A percentile compares a stretch with the other conserved stretches of the same genome.
Evolutionary conservation across 1,284 basidiomycete genomes (phyloP).

Genomic region (Ganoderma sp.): DNA sequence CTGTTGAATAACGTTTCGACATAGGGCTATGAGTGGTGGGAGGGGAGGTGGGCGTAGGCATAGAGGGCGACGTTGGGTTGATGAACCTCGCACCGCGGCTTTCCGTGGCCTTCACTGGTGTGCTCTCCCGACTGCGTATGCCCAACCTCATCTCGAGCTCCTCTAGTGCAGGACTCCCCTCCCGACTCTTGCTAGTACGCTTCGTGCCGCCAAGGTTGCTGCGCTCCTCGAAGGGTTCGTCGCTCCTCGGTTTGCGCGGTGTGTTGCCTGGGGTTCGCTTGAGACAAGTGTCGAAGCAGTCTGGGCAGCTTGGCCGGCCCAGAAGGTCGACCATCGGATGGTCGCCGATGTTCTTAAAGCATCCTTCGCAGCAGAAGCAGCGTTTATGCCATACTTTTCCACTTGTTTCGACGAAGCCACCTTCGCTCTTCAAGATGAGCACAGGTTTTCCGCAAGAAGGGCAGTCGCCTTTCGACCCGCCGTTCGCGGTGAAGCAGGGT

Average conservation of each 20-base stretch:
- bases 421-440: slow-evolving; percentile 74
- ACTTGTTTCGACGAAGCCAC: slow-evolving; percentile 72
- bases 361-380: slow-evolving; percentile 77
- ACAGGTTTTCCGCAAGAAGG: slow-evolving; percentile 69
- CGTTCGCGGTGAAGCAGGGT: slow-evolving; percentile 69
- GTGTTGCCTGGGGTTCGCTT: slow-evolving; percentile 50
- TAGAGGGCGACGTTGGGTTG: slow-evolving; percentile 23
- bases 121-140: slow-evolving; percentile 41
- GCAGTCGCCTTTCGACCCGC: slow-evolving; percentile 78
- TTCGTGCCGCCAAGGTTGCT: slow-evolving; percentile 50
- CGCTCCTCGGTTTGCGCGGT: slow-evolving; percentile 33
- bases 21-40: slow-evolving; percentile 25
- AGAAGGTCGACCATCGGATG: slow-evolving; percentile 81
- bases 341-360: slow-evolving; percentile 72
- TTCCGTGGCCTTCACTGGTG: slow-evolving; percentile 31
- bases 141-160: slow-evolving; percentile 60
- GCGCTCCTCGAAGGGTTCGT: slow-evolving; percentile 34
- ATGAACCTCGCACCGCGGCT: slow-evolving; percentile 35
- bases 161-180: slow-evolving; percentile 68
- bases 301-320: slow-evolving; percentile 74
- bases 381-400: slow-evolving; percentile 77
- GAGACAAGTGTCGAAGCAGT: slow-evolving; percentile 78
- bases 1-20: slow-evolving; percentile 28
- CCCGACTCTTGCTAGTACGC: slow-evolving; percentile 48
- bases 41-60: slow-evolving; percentile 20